A percentile compares a stretch with the other conserved stretches of the same genome.
Evolutionary conservation across 805 yeast genomes (phyloP).

Genomic region (Candida patagonica): DNA sequence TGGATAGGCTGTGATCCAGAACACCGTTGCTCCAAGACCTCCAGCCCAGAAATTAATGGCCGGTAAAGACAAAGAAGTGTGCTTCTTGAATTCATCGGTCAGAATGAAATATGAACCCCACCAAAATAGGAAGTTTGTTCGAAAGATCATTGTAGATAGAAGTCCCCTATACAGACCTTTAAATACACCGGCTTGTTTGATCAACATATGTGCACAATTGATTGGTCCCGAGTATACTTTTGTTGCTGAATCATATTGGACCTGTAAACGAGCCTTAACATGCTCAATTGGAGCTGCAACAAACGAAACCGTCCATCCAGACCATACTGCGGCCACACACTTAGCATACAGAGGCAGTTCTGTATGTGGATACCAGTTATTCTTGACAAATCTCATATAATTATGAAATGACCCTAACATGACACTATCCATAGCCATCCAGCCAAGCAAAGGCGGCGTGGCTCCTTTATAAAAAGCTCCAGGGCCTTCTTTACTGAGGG

Average conservation of each 20-base stretch:
- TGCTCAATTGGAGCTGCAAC: conserved; percentile 95
- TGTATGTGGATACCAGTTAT: conserved; percentile 46
- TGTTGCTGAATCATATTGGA: conserved; percentile 73
- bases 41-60: conserved; percentile 87
- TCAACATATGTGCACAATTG: conserved; percentile 43
- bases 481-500: conserved; percentile 65
- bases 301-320: conserved; percentile 87
- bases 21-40: conserved; percentile 68
- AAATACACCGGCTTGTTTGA: conserved; percentile 44
- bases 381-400: conserved; percentile 60
- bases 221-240: conserved; percentile 69
- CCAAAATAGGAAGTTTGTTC: conserved; percentile 82
- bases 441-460: conserved; percentile 86
- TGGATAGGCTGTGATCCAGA: conserved; percentile 87
- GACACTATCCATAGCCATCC: conserved; percentile 90
- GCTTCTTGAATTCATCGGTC: conserved; percentile 54
- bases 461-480: conserved; percentile 81
- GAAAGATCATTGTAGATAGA: conserved; percentile 75
- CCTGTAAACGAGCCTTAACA: conserved; percentile 80
- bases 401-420: conserved; percentile 81
- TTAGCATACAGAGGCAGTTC: conserved; percentile 69
- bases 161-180: conserved; percentile 74
- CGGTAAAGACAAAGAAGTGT: conserved; percentile 57
- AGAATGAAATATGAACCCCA: conserved; percentile 88
- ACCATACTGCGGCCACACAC: conserved; percentile 61